Evolutionary conservation across 2,329 filamentous ascomycete species (phyloP), one percentile per base, ranked within the genome.

Genomic region (Fusarium pilosicola): DNA sequence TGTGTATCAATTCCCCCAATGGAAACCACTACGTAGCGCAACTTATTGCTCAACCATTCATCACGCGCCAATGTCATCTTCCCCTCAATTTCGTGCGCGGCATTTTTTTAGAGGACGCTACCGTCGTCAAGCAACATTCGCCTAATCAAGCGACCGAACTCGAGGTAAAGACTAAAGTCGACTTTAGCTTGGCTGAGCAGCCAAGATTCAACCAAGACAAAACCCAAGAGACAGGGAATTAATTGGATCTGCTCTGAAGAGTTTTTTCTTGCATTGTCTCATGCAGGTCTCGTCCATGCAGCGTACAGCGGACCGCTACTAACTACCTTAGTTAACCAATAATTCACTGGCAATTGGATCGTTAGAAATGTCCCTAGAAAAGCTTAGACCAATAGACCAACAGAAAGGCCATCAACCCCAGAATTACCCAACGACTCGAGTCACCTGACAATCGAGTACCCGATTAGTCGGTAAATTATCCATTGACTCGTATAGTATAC

Each of bases 71-170:
- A 48, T 68, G 62, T 67, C 68, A 71, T 71, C 36, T 59, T 55
- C 67, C 61, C 68, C 67, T 70, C 67, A 59, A 58, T 69, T 32
- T 30, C 38, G 61, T 57, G 56, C 70, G 60, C 62, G 68, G 67
- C 22, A 71, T 71, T 70, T 62, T 55, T 71, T 58, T 51, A 36
- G 30, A 38, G 45, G 45, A 34, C 45, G 52, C 39, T 55, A 34
- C 38, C 30, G 24, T 42, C 30, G 28, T 42, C 34, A 39, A n/a
- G 18, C 26, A 68, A 41, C 42, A 56, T 74, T 71, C 60, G 51
- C 65, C 59, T 73, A 57, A 70, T 66, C 52, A 59, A 62, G 46
- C 30, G 45, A 61, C 60, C 51, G 58, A 72, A 46, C 30, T 45
- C 22, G 41, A 42, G 57, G 44, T 54, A 39, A 55, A 41, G 18